These are phyloP conservation scores for Leccinum fibrillosum DNA, from an alignment of 768 basidiomycete genomes.

Conservation along the genomic window DNA sequence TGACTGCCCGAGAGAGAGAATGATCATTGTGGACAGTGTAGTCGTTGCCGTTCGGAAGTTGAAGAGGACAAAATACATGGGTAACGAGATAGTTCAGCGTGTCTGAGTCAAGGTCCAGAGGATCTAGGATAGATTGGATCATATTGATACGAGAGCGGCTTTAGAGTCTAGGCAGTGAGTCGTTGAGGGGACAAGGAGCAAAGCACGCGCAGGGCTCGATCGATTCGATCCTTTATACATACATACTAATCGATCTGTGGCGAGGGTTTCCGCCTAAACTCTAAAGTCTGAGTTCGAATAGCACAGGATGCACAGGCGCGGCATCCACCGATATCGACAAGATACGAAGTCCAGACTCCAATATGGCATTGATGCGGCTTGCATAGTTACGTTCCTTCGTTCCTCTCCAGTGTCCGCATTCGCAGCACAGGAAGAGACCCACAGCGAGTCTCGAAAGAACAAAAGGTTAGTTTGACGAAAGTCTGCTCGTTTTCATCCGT, in stretches of 20 bases:
- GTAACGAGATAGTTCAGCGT: conserved; percentile 28
- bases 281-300: neutral
- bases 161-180: neutral
- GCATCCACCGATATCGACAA: neutral
- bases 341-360: neutral
- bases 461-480: too few species aligned
- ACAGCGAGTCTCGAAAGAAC: too few species aligned
- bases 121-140: neutral
- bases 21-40: conserved; percentile 21
- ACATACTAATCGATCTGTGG: neutral
- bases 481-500: too few species aligned
- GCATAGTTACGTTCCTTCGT: too few species aligned
- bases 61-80: conserved; percentile 41
- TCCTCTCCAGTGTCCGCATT: too few species aligned
- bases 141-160: neutral
- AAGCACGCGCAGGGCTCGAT: neutral
- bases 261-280: neutral
- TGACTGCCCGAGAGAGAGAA: conserved; percentile 21
- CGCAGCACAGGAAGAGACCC: too few species aligned
- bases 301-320: neutral
- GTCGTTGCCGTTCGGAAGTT: conserved; percentile 35
- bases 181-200: neutral
- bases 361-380: too few species aligned
- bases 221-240: neutral
- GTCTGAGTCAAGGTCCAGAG: neutral